Percentiles rank a stretch among this genome's conserved stretches.
Evolutionary conservation across 176 grass and related monocot species (phyloP).

Genomic region (Cenchrus purpureus): DNA sequence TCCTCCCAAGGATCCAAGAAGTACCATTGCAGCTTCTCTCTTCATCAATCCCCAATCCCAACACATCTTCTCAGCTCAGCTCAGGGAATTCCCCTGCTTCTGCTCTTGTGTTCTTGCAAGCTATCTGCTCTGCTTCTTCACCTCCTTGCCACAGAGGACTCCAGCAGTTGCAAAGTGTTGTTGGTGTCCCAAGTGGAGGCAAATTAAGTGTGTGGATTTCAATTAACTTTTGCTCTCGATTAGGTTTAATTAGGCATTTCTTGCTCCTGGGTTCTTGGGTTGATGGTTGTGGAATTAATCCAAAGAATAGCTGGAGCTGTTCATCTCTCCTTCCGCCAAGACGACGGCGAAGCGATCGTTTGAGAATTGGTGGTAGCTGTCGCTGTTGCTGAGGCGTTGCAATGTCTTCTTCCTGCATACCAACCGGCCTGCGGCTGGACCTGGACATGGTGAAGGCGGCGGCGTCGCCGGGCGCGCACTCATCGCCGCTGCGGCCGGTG

Average conservation of each 20-base stretch:
- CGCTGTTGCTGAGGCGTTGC: constrained; percentile 16
- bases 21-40: constrained; percentile 24
- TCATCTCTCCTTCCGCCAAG: constrained; percentile 8
- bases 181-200: constrained; percentile 27
- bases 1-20: background rate
- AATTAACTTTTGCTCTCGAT: constrained; percentile 1
- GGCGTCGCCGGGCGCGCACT: constrained; percentile 55
- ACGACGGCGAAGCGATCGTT: background rate
- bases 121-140: constrained; percentile 32
- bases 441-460: constrained; percentile 87
- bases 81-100: constrained; percentile 25
- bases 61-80: constrained; percentile 14
- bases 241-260: constrained; percentile 25
- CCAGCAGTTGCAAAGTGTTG: constrained; percentile 37
- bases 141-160: constrained; percentile 36
- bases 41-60: constrained; percentile 32
- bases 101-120: constrained; percentile 32
- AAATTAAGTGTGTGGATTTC: constrained; percentile 3
- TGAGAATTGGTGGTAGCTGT: background rate
- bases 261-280: constrained; percentile 36
- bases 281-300: constrained; percentile 22
- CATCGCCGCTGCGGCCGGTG: constrained; percentile 63
- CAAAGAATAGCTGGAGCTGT: background rate
- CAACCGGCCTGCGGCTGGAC: constrained; percentile 70
- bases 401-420: constrained; percentile 81